Percentiles rank a stretch among this genome's conserved stretches.
phyloP scores from a whole-genome alignment of 1,139 yeast genomes.

The Kodamaea ohmeri region DNA sequence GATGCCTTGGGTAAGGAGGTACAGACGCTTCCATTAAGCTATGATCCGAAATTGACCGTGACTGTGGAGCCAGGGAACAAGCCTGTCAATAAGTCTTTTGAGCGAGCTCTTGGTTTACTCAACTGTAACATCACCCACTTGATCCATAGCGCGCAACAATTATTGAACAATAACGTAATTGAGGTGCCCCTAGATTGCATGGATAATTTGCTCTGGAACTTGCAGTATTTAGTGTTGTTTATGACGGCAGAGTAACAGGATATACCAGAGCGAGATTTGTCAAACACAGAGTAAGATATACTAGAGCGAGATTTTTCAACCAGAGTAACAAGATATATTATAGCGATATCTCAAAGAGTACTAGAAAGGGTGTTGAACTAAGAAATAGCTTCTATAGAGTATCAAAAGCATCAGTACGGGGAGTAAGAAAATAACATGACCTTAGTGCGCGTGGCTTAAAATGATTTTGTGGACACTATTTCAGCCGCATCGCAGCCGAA shows the following conservation, averaged over 20 bases:
- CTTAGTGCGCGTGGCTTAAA: no score
- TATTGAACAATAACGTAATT: conserved; percentile 15
- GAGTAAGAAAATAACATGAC: no score
- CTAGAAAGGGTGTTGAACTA: no score
- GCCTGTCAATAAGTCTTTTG: conserved; percentile 29
- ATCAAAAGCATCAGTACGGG: no score
- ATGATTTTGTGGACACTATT: no score
- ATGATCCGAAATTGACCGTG: conserved; percentile 25
- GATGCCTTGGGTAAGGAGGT: conserved; percentile 22
- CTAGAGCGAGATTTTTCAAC: no score
- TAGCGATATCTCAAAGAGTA: no score
- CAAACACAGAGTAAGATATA: not conserved
- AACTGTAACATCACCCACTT: conserved; percentile 32
- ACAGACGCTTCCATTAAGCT: conserved; percentile 27
- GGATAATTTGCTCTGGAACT: conserved; percentile 44
- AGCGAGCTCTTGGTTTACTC: conserved; percentile 33
- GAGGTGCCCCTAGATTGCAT: conserved; percentile 38
- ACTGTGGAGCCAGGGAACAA: conserved; percentile 16
- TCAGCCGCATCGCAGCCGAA: no score
- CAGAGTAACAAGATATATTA: no score
- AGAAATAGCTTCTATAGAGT: no score
- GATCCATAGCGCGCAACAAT: conserved; percentile 22
- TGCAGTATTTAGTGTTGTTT: conserved; percentile 37
- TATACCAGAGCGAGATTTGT: not conserved
- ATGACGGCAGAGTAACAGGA: conserved; percentile 27